Evolutionary conservation across 305 asterid species (phyloP).

Genomic region (Plantago lanceolata): DNA sequence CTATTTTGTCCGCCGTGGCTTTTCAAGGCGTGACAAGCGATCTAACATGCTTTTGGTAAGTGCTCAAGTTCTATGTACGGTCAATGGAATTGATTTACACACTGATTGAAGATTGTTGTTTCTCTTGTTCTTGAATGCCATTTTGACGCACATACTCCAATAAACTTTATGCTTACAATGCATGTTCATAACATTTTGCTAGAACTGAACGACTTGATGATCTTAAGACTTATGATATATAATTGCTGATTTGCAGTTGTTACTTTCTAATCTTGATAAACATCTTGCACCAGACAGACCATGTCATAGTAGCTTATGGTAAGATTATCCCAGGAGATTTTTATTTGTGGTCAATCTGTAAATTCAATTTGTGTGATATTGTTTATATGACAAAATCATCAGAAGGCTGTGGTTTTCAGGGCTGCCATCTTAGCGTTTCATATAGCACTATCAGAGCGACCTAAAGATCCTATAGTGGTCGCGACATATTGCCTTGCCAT

Average conservation of each 20-base stretch:
- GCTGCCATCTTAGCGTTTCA: constrained; percentile 78
- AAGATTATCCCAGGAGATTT: constrained; percentile 25
- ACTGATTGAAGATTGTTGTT: not conserved
- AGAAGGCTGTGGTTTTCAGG: constrained; percentile 42
- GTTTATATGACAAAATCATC: constrained; percentile 20
- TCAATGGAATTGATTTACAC: constrained; percentile 3
- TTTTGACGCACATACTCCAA: not conserved
- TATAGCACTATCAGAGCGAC: constrained; percentile 63
- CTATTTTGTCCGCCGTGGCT: constrained; percentile 65
- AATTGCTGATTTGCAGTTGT: constrained; percentile 49
- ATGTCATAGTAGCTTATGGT: constrained; percentile 87
- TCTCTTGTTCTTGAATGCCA: constrained; percentile 8
- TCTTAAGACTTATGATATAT: not conserved
- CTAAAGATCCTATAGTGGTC: constrained; percentile 64
- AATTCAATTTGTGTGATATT: constrained; percentile 8
- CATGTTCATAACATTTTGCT: not conserved
- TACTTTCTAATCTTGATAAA: constrained; percentile 74
- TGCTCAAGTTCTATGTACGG: constrained; percentile 20
- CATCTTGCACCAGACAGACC: constrained; percentile 80
- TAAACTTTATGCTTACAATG: not conserved
- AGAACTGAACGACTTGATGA: not conserved
- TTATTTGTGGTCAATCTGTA: constrained; percentile 5
- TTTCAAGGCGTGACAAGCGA: constrained; percentile 74
- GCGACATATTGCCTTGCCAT: constrained; percentile 76
- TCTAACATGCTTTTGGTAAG: constrained; percentile 89